Base-by-base conservation (phyloP, 1,139 yeast species). In the Sugiyamaella castrensis region DNA sequence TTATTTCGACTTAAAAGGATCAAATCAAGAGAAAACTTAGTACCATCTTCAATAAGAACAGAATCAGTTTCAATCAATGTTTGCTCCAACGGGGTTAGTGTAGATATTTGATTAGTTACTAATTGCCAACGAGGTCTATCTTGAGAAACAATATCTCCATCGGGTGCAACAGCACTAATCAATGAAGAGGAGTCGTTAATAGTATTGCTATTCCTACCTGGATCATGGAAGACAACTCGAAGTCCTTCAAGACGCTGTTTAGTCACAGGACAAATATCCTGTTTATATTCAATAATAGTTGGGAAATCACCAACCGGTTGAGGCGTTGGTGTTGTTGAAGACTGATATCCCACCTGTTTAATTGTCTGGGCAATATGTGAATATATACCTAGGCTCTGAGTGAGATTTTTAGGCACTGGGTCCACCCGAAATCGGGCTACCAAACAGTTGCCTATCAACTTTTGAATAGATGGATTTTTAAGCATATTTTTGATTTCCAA, bases 191-290 rank as follows among this genome's bases (percentile, higher is more conserved):
- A 5, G 31, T 42, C 9, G 40, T 31, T 15, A 37, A 42, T n/a
- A 31, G 42, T 26, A 28, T 31, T 27, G 15, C 28, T 15, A n/a
- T 12, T 45, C 19, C n/a, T 34, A 3, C 35, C 29, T 3, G 54
- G 47, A 30, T 67, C 71, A 48, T 63, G 59, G 33, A 64, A 50
- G 2, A 66, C 57, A n/a, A 67, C 57, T 31, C 59, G 52, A 16
- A 66, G 50, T 13, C 43, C 46, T 13, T 57, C 62, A 11, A 64
- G 56, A 26, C 65, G 60, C 46, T 56, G 56, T 35, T 64, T 65
- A 15, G 71, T 65, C 2, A 63, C 65, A 3, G 69, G 68, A 46
- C 70, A 67, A 40, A 58, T 51, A 8, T 59, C 59, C 49, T 66
- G 69, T 13, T 58, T 57, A 53, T 63, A 67, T 38, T 63, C 63